Evolutionary conservation across 1,284 basidiomycete species (phyloP), one percentile per base, ranked within the genome.

Genomic region (Coriolopsis trogii): DNA sequence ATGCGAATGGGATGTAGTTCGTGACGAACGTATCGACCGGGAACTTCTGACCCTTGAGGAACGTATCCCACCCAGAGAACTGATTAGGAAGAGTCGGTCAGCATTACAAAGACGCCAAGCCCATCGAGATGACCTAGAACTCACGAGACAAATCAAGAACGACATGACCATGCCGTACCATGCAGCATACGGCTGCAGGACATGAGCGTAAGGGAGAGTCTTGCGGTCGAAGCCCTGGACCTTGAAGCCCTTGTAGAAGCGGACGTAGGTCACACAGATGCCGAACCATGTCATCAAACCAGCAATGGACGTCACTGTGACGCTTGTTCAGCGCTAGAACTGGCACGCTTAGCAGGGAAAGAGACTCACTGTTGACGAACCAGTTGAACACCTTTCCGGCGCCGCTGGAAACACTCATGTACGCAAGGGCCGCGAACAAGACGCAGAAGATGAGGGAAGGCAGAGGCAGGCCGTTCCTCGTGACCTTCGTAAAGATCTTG

Each of bases 241-340:
- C 66, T 87, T 85, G 69, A 89, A 67, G 42, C 91, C 94, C 12
- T 73, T 68, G 69, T 92, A 78, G 76, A 95, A 95, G 44, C 89
- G 84, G 53, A 93, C 68, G 70, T 93, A 93, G 18, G 88, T 90
- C 49, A 93, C 60, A 44, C 75, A 77, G 65, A 95, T 95, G 58
- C 86, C 89, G 63, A 89, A 87, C 93, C 93, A 95, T 2, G 90
- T 89, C 77, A 92, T 79, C 53, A 89, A 67, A 39, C 86, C 87
- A 15, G 79, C 79, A 21, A 83, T 66, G 28, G 81, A 63, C 41
- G 80, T 62, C 58, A 59, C 53, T 59, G 25, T 25, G 39, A 9
- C 1, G 42, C 28, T 21, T 6, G 24, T 24, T 9, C n/a, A 13
- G 25, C 0, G 49, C 37, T 16, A 56, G 39, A 13, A 26, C 7